phyloP scores from a whole-genome alignment of 208 protist species.

The Acanthamoeba sp. region DNA sequence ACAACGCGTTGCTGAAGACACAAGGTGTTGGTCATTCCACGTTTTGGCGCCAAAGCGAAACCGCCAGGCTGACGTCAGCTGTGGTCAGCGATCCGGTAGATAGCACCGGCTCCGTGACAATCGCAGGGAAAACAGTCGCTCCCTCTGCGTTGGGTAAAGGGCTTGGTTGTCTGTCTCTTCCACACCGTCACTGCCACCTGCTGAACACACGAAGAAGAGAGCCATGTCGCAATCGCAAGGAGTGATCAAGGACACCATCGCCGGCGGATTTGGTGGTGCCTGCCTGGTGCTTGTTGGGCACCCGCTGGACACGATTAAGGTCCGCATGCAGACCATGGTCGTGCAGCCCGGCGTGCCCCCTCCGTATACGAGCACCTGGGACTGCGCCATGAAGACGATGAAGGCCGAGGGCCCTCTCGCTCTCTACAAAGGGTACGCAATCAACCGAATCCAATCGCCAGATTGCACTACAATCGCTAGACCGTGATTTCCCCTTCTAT shows the following conservation, averaged over 20 bases:
- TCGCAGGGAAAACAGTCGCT: conserved; percentile 15
- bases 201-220: background rate
- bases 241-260: conserved; percentile 62
- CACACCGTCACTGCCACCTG: background rate
- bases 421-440: conserved; percentile 71
- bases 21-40: background rate
- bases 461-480: background rate
- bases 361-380: conserved; percentile 77
- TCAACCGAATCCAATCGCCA: background rate
- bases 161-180: background rate
- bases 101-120: no score
- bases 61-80: background rate
- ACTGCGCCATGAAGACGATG: conserved; percentile 83
- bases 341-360: conserved; percentile 67
- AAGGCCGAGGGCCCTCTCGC: conserved; percentile 54
- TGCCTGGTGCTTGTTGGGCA: conserved; percentile 84
- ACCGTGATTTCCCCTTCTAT: background rate
- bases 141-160: background rate
- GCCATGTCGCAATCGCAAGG: conserved; percentile 31
- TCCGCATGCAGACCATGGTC: conserved; percentile 80
- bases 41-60: background rate
- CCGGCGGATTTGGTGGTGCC: conserved; percentile 80
- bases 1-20: background rate
- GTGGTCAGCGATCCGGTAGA: no score
- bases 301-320: conserved; percentile 87